Evolutionary conservation across 257 asterid genomes (phyloP).

Genomic region (Dorcoceras hygrometricum): DNA sequence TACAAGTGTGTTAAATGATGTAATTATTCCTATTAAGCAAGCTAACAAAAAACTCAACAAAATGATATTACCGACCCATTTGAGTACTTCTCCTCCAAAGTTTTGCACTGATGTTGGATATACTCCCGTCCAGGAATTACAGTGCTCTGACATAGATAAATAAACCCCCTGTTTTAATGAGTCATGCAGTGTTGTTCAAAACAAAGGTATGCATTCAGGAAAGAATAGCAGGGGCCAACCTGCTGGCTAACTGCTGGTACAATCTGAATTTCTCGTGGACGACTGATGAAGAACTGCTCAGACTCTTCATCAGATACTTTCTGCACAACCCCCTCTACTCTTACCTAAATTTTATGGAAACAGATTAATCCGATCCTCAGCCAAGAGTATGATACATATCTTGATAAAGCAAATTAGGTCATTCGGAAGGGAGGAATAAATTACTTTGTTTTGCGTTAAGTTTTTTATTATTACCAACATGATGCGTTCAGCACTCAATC

Average conservation of each 20-base stretch:
- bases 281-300: slow-evolving; percentile 46
- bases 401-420: too few species aligned
- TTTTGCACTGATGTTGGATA: slow-evolving; percentile 31
- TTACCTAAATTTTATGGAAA: slow-evolving; percentile 32
- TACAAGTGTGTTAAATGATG: too few species aligned
- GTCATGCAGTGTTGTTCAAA: neutral
- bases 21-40: too few species aligned
- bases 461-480: too few species aligned
- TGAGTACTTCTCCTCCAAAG: slow-evolving; percentile 34
- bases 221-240: slow-evolving; percentile 25
- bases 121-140: slow-evolving; percentile 28
- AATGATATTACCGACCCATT: slow-evolving; percentile 24
- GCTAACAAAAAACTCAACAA: too few species aligned
- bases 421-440: too few species aligned
- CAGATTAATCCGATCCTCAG: neutral
- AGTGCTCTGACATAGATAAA: slow-evolving; percentile 29
- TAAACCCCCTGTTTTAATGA: slow-evolving; percentile 9
- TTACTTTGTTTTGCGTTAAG: neutral
- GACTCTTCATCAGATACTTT: slow-evolving; percentile 51
- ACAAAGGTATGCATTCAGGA: neutral
- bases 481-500: too few species aligned
- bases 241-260: slow-evolving; percentile 46
- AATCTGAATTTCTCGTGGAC: slow-evolving; percentile 51
- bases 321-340: slow-evolving; percentile 51
- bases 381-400: neutral